Conservation (phyloP, 345 rosid species). For the Eucalyptus polybractea region DNA sequence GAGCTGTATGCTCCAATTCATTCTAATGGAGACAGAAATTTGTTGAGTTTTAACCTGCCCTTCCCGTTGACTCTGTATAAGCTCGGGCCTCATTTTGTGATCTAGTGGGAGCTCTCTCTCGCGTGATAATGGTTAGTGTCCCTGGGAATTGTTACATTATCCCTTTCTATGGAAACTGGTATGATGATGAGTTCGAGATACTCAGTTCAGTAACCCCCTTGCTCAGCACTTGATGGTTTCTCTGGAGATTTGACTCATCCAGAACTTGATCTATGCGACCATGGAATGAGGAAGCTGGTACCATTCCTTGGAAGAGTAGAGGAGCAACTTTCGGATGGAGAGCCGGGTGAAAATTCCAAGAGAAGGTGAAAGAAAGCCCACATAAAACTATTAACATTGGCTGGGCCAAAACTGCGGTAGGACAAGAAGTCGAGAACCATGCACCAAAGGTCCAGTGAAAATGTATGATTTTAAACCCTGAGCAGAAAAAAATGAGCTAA, state of each 20-base stretch:
- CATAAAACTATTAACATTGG: neutral
- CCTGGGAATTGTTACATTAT: neutral
- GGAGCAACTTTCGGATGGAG: neutral
- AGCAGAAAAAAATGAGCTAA: neutral
- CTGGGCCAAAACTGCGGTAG: neutral
- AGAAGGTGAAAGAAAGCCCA: neutral
- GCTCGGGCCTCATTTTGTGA: neutral
- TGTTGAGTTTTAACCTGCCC: neutral
- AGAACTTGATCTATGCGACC: neutral
- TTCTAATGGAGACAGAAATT: neutral
- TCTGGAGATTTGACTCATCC: neutral
- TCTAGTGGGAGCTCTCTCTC: neutral
- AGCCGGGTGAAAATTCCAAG: neutral
- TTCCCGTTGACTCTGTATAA: neutral
- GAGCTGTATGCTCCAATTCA: neutral
- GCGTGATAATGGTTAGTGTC: neutral
- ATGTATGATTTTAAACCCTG: neutral
- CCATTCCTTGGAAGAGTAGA: neutral
- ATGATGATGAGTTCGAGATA: neutral
- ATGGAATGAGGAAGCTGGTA: neutral
- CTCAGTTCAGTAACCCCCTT: neutral
- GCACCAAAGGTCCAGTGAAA: neutral
- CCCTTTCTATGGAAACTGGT: neutral
- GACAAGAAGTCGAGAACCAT: neutral
- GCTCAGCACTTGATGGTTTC: neutral